These are phyloP conservation scores for Ophiostoma ips DNA, from an alignment of 2,329 filamentous ascomycete genomes.

Conservation along the genomic window DNA sequence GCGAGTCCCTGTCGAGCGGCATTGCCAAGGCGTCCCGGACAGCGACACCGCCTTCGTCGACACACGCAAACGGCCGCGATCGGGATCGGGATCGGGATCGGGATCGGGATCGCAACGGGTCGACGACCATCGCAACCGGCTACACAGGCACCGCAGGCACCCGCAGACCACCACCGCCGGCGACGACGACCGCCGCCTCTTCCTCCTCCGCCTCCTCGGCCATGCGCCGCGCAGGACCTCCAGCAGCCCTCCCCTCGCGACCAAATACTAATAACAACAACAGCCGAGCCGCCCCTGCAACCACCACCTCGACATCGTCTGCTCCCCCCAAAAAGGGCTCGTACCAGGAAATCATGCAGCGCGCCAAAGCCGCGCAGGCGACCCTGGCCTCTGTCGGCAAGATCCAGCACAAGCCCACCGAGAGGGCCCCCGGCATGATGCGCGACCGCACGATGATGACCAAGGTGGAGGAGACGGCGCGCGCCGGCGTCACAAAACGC, in stretches of 20 bases:
- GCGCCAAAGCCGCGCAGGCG: constrained; percentile 52
- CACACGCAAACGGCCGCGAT: background rate
- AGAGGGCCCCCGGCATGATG: constrained; percentile 47
- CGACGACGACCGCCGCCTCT: background rate
- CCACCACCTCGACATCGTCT: constrained; percentile 15
- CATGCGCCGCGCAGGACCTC: background rate
- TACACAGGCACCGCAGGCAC: constrained; percentile 1
- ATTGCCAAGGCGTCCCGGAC: constrained; percentile 30
- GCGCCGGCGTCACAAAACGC: background rate
- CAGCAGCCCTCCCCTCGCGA: background rate
- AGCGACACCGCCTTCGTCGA: constrained; percentile 6
- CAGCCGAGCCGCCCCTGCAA: background rate
- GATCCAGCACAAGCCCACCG: constrained; percentile 62
- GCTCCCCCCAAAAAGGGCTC: constrained; percentile 54
- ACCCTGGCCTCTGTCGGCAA: constrained; percentile 49
- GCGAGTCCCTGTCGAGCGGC: constrained; percentile 29
- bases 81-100: constrained; percentile 8
- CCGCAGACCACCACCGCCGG: background rate
- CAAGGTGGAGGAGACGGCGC: constrained; percentile 6
- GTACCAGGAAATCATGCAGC: constrained; percentile 60
- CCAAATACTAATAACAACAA: background rate
- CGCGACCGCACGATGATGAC: constrained; percentile 26
- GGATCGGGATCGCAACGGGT: constrained; percentile 8
- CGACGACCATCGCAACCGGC: background rate
- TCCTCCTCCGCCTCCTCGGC: constrained; percentile 6